These are phyloP conservation scores for Apophysomyces variabilis DNA, from an alignment of 371 early-diverging fungal species.

Conservation along the genomic window DNA sequence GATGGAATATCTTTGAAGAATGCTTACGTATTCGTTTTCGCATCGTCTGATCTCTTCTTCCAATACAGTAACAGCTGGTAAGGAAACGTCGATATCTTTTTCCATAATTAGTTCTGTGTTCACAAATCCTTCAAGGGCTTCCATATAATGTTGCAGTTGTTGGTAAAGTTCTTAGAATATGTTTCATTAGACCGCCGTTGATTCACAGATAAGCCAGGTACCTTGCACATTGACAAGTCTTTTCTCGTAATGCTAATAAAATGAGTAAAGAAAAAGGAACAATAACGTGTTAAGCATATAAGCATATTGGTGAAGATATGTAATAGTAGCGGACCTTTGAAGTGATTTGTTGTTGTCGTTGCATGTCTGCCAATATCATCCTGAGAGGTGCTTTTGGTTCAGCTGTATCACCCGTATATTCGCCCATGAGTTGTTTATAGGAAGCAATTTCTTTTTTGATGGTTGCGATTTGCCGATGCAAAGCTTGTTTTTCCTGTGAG, in stretches of 20 bases:
- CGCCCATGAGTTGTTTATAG: slow-evolving; percentile 28
- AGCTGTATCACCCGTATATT: slow-evolving; percentile 18
- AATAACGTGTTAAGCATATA: not conserved
- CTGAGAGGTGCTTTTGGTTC: slow-evolving; percentile 6
- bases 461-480: slow-evolving; percentile 12
- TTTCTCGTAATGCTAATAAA: slow-evolving; percentile 25
- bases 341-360: slow-evolving; percentile 19
- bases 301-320: not conserved
- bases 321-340: slow-evolving; percentile 14
- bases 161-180: slow-evolving; percentile 23
- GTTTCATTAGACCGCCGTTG: not conserved
- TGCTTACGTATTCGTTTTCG: slow-evolving; percentile 41
- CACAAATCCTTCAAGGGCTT: slow-evolving; percentile 31
- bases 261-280: slow-evolving; percentile 1
- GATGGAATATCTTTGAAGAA: not conserved
- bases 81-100: slow-evolving; percentile 43
- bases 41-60: slow-evolving; percentile 48
- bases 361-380: slow-evolving; percentile 9
- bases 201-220: slow-evolving; percentile 15
- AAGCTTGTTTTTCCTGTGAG: slow-evolving; percentile 14
- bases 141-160: slow-evolving; percentile 22
- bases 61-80: slow-evolving; percentile 33
- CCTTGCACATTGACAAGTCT: slow-evolving; percentile 24
- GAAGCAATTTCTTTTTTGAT: slow-evolving; percentile 8
- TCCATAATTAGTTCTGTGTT: slow-evolving; percentile 27